These are phyloP conservation scores for Chlamydomonas reinhardtii DNA, from an alignment of 163 green algal genomes.

Conservation along the genomic window DNA sequence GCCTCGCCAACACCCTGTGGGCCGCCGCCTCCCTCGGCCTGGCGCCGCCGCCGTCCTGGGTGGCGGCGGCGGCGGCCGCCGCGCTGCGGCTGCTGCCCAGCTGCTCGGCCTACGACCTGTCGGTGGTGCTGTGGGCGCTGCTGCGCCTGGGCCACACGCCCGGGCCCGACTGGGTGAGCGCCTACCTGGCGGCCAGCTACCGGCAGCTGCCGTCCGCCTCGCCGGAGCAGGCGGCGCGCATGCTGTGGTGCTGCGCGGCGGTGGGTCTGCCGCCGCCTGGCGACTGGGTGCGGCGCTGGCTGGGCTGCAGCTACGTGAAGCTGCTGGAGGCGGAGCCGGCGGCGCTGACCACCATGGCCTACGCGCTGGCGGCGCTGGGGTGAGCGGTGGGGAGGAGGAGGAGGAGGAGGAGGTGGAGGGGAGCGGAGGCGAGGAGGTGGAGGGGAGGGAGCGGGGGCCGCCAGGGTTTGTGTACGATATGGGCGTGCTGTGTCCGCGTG, in stretches of 20 bases:
- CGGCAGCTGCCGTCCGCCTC: background rate
- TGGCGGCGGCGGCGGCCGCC: background rate
- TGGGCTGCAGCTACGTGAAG: slow-evolving; percentile 15
- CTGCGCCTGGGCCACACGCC: slow-evolving; percentile 20
- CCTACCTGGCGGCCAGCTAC: slow-evolving; percentile 22
- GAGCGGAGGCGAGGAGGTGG: too few relatives aligned
- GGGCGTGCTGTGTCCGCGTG: too few relatives aligned
- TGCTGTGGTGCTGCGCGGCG: slow-evolving; percentile 32
- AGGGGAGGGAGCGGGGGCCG: too few relatives aligned
- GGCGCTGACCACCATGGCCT: slow-evolving; percentile 22
- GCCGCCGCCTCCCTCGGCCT: background rate
- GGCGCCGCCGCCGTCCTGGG: background rate
- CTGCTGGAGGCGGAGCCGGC: slow-evolving; percentile 26
- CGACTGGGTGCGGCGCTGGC: slow-evolving; percentile 42
- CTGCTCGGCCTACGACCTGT: slow-evolving; percentile 27
- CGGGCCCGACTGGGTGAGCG: slow-evolving; percentile 1
- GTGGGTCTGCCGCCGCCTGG: slow-evolving; percentile 14
- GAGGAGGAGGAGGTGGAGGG: too few relatives aligned
- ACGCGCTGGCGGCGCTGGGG: slow-evolving; percentile 22
- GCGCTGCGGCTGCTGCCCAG: slow-evolving; percentile 16
- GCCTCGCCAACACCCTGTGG: slow-evolving; percentile 34
- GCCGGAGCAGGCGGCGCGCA: slow-evolving; percentile 34
- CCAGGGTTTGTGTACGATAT: too few relatives aligned
- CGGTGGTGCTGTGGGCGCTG: slow-evolving; percentile 5
- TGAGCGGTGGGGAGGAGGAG: too few relatives aligned